Evolutionary conservation across 179 eudicot species (phyloP).

Genomic region (Drosera spatulata): DNA sequence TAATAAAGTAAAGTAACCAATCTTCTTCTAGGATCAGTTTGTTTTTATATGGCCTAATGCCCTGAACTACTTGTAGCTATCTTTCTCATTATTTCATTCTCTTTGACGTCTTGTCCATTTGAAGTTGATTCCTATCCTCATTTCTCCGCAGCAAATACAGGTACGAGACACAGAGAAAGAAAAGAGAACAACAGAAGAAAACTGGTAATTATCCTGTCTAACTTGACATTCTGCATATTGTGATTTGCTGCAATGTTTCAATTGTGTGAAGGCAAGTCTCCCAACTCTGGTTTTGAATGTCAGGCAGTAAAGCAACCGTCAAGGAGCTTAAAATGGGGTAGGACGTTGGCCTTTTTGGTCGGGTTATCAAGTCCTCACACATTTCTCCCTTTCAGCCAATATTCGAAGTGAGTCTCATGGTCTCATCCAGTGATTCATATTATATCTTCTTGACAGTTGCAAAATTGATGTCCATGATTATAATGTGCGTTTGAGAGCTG

Average conservation of each 20-base stretch:
- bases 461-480: constrained; percentile 91
- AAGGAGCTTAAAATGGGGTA: constrained; percentile 99
- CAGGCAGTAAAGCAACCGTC: constrained; percentile 72
- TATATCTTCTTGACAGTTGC: constrained; percentile 36
- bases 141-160: constrained; percentile 61
- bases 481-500: constrained; percentile 82
- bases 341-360: constrained; percentile 6
- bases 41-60: background rate
- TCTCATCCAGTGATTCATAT: background rate
- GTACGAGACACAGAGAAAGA: constrained; percentile 86
- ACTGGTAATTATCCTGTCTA: constrained; percentile 43
- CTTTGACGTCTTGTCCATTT: background rate
- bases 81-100: background rate
- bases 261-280: constrained; percentile 15
- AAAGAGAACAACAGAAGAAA: constrained; percentile 90
- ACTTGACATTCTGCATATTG: constrained; percentile 9
- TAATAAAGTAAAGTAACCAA: too few relatives aligned
- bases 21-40: background rate
- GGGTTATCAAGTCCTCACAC: background rate
- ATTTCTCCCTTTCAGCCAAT: background rate
- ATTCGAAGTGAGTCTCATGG: background rate
- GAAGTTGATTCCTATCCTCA: background rate
- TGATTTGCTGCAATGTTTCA: constrained; percentile 8
- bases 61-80: background rate
- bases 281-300: constrained; percentile 19